Base-by-base conservation (phyloP, 768 basidiomycete species). In the Amylocystis lapponica region DNA sequence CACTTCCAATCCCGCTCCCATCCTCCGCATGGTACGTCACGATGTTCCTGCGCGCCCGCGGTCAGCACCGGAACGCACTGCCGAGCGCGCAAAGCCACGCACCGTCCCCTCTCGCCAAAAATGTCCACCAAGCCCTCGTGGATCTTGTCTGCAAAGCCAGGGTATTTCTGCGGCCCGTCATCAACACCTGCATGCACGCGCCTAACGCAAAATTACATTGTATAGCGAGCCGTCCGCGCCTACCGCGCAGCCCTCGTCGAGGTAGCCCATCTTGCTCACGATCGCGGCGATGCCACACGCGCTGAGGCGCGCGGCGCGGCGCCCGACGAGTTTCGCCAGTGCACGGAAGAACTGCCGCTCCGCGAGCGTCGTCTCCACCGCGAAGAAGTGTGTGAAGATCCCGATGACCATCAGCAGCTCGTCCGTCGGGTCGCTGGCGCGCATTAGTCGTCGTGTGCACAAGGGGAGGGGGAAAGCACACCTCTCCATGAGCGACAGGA, bases 261-360 rank as follows among this genome's bases (percentile, higher is more conserved):
- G 70, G 56, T 91, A 90, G 0, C 83, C 87, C 81, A 88, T 94
- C 74, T 91, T 96, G 66, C 82, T 81, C 41, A 94, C 95, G 55
- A 99, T 88, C 9, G 96, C 88, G 2, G 93, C 95, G 54, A 99
- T 97, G 49, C 96, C 95, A 57, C 95, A 99, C 0, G 95, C 80
- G 30, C 88, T 92, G 29, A 98, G 66, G 16, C 95, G 73, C 10
- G 95, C 96, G 0, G 95, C 90, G 17, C 95, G 82, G 23, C 84
- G 75, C 19, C 91, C 91, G 30, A 94, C 88, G 39, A 96, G 74
- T 56, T 84, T 84, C 1, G 95, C 90, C 27, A 98, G 79, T 2
- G 89, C 84, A 39, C 89, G 81, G 86, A 99, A 95, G 74, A 99
- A 98, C 59, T 95, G 88, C 20, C 95, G 85, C 66, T 99, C 95